Evolutionary conservation across 345 rosid species (phyloP).

Genomic region (Acer yangbiense): DNA sequence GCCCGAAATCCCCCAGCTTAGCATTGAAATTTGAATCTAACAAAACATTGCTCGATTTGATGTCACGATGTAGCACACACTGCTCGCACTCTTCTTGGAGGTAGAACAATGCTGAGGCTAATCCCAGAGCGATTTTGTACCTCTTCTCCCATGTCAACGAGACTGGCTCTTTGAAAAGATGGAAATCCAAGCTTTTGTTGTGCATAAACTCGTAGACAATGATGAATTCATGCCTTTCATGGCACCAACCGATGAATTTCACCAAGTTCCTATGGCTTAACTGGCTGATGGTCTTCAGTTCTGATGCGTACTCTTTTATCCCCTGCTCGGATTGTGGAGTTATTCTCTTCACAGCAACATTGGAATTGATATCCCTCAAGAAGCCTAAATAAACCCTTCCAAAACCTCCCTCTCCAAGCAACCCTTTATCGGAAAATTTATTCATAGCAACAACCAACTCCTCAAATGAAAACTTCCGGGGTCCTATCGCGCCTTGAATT

Average conservation of each 20-base stretch:
- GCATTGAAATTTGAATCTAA: conserved; percentile 30
- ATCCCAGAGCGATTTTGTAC: conserved; percentile 23
- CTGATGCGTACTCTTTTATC: conserved; percentile 25
- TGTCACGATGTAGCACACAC: conserved; percentile 31
- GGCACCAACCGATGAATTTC: conserved; percentile 52
- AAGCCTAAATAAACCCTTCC: conserved; percentile 27
- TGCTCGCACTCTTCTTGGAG: conserved; percentile 30
- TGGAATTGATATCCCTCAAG: not conserved
- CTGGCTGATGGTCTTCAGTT: conserved; percentile 30
- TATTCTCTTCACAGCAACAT: conserved; percentile 27
- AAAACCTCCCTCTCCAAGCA: conserved; percentile 34
- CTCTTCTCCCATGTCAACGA: conserved; percentile 30
- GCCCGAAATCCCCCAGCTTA: conserved; percentile 43
- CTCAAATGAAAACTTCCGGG: conserved; percentile 24
- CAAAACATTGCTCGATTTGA: conserved; percentile 34
- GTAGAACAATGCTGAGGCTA: conserved; percentile 31
- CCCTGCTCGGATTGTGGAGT: conserved; percentile 24
- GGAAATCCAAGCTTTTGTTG: not conserved
- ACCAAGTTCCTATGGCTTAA: conserved; percentile 53
- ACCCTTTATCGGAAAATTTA: conserved; percentile 13
- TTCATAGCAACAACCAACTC: conserved; percentile 16
- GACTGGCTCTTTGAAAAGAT: conserved; percentile 24
- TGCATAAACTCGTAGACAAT: conserved; percentile 38
- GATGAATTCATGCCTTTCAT: conserved; percentile 41
- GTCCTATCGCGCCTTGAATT: conserved; percentile 5